Conservation (phyloP, 768 basidiomycete species). For the Lactarius pseudohatsudake region DNA sequence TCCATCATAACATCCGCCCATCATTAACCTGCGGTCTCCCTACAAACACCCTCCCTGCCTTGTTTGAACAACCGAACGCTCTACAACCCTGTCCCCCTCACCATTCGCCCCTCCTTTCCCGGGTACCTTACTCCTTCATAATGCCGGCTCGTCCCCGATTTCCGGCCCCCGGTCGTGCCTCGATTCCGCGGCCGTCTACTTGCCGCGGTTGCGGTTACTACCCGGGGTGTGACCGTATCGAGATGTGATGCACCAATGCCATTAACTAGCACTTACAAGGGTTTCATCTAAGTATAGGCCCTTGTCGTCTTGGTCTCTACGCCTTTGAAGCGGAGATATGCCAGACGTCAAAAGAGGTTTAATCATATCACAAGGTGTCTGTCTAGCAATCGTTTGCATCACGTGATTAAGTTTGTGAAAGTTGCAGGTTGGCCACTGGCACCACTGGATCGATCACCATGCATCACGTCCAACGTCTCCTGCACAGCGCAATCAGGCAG, state of each 20-base stretch:
- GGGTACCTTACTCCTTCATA: background rate
- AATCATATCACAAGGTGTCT: too few relatives aligned
- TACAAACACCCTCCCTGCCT: background rate
- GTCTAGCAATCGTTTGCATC: background rate
- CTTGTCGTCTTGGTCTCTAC: background rate
- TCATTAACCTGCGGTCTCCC: background rate
- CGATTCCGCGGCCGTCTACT: conserved; percentile 21
- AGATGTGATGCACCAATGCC: conserved; percentile 7
- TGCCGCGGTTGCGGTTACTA: conserved; percentile 19
- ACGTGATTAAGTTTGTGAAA: background rate
- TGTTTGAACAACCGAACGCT: background rate
- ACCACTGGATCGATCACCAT: background rate
- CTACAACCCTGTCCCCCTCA: background rate
- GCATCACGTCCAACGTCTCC: background rate
- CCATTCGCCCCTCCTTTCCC: background rate
- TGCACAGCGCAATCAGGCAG: background rate
- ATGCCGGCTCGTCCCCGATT: conserved; percentile 6
- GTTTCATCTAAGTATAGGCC: conserved; percentile 3
- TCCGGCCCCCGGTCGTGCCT: conserved; percentile 11
- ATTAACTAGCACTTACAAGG: background rate
- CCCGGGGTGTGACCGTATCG: conserved; percentile 15
- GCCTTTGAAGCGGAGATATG: background rate
- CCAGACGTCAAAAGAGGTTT: too few relatives aligned
- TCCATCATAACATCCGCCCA: conserved; percentile 1
- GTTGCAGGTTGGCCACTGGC: background rate